Conservation (phyloP, 2,329 filamentous ascomycete species). For the Apiospora kogelbergensis region DNA sequence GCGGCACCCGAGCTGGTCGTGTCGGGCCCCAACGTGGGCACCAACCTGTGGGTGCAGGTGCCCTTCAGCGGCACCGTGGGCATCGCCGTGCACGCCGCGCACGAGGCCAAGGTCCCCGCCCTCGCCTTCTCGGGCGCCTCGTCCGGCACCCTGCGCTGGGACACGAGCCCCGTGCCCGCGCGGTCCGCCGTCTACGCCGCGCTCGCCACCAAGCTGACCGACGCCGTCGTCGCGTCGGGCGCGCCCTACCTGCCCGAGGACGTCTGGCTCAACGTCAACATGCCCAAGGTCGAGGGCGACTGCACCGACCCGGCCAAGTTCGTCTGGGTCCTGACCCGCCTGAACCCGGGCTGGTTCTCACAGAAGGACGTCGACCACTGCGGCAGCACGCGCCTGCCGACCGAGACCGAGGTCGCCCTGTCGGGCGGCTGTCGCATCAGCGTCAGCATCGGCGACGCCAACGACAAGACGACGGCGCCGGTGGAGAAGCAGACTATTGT, state of each 20-base stretch:
- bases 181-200: slow-evolving; percentile 63
- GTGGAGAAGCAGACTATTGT: slow-evolving; percentile 51
- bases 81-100: slow-evolving; percentile 58
- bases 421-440: slow-evolving; percentile 58
- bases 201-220: slow-evolving; percentile 58
- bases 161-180: slow-evolving; percentile 49
- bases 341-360: slow-evolving; percentile 55
- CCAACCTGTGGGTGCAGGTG: slow-evolving; percentile 56
- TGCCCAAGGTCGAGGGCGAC: slow-evolving; percentile 49
- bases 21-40: slow-evolving; percentile 57
- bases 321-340: slow-evolving; percentile 63
- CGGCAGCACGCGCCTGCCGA: slow-evolving; percentile 54
- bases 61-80: slow-evolving; percentile 69
- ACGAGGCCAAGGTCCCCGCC: slow-evolving; percentile 57
- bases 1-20: slow-evolving; percentile 62
- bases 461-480: slow-evolving; percentile 59
- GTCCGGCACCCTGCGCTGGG: slow-evolving; percentile 51
- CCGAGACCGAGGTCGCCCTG: slow-evolving; percentile 53
- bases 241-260: slow-evolving; percentile 62
- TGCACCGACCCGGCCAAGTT: slow-evolving; percentile 57
- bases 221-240: slow-evolving; percentile 53
- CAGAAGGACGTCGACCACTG: slow-evolving; percentile 58
- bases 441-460: slow-evolving; percentile 61
- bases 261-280: slow-evolving; percentile 70
- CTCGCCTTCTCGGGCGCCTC: slow-evolving; percentile 65